Conservation (phyloP, 2,329 filamentous ascomycete genomes). For the Colletotrichum musicola region DNA sequence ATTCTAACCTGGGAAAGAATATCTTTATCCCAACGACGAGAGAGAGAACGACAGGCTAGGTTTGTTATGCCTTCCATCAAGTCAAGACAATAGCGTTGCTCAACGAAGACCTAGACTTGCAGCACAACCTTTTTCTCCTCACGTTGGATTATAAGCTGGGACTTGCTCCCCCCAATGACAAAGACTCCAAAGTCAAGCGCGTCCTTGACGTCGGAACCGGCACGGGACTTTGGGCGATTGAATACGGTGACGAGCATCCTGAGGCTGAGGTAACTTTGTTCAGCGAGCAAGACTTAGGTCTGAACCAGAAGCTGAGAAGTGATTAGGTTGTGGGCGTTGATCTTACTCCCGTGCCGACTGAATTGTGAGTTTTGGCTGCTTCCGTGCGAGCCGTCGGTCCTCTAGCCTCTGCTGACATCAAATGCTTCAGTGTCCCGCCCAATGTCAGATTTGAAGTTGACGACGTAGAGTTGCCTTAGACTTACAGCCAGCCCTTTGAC, state of each 20-base stretch:
- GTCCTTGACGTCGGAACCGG: slow-evolving; percentile 37
- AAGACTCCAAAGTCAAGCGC: slow-evolving; percentile 36
- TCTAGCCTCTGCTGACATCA: no score
- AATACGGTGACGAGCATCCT: slow-evolving; percentile 43
- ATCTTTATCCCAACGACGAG: slow-evolving; percentile 44
- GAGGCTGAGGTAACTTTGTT: slow-evolving; percentile 39
- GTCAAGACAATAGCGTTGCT: no score
- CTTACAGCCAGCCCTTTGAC: slow-evolving; percentile 44
- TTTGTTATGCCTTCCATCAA: no score
- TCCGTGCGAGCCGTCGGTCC: no score
- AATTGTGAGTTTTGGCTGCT: slow-evolving; percentile 37
- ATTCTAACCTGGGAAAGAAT: no score
- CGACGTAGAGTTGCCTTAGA: slow-evolving; percentile 44
- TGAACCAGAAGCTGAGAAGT: background rate
- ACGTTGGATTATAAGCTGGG: slow-evolving; percentile 48
- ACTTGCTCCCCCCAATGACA: slow-evolving; percentile 41
- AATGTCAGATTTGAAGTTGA: slow-evolving; percentile 40
- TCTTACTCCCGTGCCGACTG: slow-evolving; percentile 49
- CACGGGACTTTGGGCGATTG: slow-evolving; percentile 32
- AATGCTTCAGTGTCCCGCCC: slow-evolving; percentile 42
- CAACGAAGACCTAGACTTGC: slow-evolving; percentile 50
- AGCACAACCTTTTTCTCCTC: slow-evolving; percentile 51
- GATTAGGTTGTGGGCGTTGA: slow-evolving; percentile 46
- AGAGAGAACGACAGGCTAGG: slow-evolving; percentile 47
- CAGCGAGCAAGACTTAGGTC: no score